These are phyloP conservation scores for Aristolochia fimbriata DNA, from an alignment of 164 flowering plant species.

Conservation along the genomic window DNA sequence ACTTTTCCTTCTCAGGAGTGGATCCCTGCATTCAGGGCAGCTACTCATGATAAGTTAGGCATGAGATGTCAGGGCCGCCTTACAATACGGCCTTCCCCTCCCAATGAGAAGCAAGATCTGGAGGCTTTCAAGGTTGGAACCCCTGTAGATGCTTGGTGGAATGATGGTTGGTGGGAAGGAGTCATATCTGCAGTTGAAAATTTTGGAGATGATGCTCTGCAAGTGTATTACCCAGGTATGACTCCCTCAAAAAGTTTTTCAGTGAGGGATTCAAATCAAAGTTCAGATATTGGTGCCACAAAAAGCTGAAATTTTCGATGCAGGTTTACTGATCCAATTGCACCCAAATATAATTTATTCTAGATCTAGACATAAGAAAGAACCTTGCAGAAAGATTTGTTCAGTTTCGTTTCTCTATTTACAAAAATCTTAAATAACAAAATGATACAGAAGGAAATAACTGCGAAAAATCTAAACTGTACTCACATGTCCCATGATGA, in stretches of 20 bases:
- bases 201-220: conserved; percentile 28
- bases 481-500: no score
- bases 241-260: not conserved
- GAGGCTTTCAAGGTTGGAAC: conserved; percentile 41
- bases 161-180: conserved; percentile 99
- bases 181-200: conserved; percentile 37
- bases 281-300: no score
- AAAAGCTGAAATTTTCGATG: no score
- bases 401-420: no score
- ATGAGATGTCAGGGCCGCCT: conserved; percentile 69
- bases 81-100: conserved; percentile 59
- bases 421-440: no score
- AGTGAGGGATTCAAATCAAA: not conserved
- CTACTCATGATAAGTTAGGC: conserved; percentile 71
- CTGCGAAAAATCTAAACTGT: no score
- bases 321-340: no score
- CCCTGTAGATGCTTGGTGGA: conserved; percentile 97
- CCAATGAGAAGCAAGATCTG: conserved; percentile 14
- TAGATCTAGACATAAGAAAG: no score
- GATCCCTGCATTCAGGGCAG: conserved; percentile 60
- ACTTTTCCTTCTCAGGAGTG: conserved; percentile 53
- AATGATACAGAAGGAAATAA: no score
- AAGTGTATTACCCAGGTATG: conserved; percentile 81
- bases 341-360: no score
- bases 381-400: no score